Base-by-base conservation (phyloP, 2,329 filamentous ascomycete species). In the Curvularia spicifera region DNA sequence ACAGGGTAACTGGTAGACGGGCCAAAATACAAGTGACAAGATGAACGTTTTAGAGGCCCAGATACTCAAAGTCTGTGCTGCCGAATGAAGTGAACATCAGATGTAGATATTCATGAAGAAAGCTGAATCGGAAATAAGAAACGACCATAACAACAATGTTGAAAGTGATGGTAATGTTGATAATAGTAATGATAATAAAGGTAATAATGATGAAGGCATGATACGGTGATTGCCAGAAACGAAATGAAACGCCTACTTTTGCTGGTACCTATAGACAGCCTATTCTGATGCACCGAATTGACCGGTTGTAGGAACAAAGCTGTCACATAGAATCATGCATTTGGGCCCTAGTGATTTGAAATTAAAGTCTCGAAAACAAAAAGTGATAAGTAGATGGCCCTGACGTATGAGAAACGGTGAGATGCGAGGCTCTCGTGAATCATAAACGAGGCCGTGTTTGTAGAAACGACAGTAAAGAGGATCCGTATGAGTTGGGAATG, bases 101-200 rank as follows among this genome's bases (percentile, higher is more conserved):
- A 40, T 40, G 24, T 50, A 18, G 24, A 40, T 50, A n/a, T 20
- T 50, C 26, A 10, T 29, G 35, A 50, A 50, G 47, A 50, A 50
- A 29, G 35, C 15, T 35, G 12, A 28, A 10, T 20, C 5, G 12
- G 24, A 40, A 50, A 31, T 40, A 40, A 15, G 44, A 47, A 31
- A 22, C 18, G 18, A 33, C 44, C 29, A 18, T 47, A 33, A 22
- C 20, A 22, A 47, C 6, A 24, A 47, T 12, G 44, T 5, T 47
- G 29, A 35, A 18, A 33, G 10, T 13, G 20, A 15, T 47, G 29
- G 22, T 18, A 47, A 18, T 33, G 18, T 12, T 47, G 29, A 47
- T 20, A 20, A 15, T 33, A 26, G 12, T 47, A 33, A 35, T 22
- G 29, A 15, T 22, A 33, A 24, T 33, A 33, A 33, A 20, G 20